These are phyloP conservation scores for Mycosarcoma mackinlayi DNA, from an alignment of 1,284 basidiomycete species.

Conservation along the genomic window DNA sequence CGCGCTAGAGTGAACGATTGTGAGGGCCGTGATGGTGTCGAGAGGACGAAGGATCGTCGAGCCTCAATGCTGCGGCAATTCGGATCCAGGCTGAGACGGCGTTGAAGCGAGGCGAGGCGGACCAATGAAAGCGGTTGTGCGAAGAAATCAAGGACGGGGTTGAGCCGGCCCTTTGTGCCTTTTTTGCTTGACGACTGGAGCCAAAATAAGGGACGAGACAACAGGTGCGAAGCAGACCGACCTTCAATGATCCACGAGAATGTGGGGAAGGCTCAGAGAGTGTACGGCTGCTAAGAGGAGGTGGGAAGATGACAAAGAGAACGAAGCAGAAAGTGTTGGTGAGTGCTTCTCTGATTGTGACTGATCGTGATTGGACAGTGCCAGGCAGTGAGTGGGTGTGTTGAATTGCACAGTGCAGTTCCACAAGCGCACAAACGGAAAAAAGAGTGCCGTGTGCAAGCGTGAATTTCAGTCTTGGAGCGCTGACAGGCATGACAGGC, in stretches of 20 bases:
- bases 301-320: constrained; percentile 7
- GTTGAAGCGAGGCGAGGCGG: constrained; percentile 7
- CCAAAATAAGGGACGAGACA: constrained; percentile 4
- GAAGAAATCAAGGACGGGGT: constrained; percentile 26
- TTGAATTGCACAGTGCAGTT: neutral
- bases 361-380: neutral
- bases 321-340: neutral
- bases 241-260: constrained; percentile 14
- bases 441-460: neutral
- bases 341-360: neutral
- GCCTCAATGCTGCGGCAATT: neutral
- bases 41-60: too few species aligned
- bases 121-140: constrained; percentile 17
- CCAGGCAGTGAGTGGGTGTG: neutral
- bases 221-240: constrained; percentile 16
- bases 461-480: too few species aligned
- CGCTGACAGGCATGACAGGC: too few species aligned
- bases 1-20: neutral
- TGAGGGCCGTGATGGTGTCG: neutral
- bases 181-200: neutral
- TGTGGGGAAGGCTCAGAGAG: neutral
- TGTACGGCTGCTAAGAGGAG: constrained; percentile 14
- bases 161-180: constrained; percentile 32
- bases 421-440: neutral
- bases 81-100: constrained; percentile 26